Conservation (phyloP, 2,329 filamentous ascomycete genomes). For the Colletotrichum godetiae region DNA sequence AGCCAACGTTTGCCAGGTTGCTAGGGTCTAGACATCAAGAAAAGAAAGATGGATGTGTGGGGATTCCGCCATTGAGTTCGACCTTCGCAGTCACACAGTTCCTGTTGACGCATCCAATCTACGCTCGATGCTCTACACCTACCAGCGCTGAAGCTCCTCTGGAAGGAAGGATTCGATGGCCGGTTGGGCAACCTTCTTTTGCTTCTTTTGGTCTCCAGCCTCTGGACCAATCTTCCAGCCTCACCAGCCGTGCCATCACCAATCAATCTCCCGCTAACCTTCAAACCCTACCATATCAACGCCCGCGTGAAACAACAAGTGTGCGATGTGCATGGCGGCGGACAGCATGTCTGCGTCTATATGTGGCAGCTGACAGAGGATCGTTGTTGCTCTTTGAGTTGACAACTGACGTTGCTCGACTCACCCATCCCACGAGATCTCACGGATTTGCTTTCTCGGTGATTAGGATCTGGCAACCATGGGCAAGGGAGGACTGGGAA, state of each 20-base stretch:
- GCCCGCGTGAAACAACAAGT: slow-evolving; percentile 27
- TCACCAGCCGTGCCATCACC: slow-evolving; percentile 6
- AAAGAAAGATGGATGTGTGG: slow-evolving; percentile 22
- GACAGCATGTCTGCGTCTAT: neutral
- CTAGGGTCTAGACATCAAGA: slow-evolving; percentile 12
- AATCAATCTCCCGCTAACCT: neutral
- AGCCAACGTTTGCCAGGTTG: slow-evolving; percentile 1
- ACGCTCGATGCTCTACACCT: slow-evolving; percentile 27
- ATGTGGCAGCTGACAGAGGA: neutral
- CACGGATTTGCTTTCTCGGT: slow-evolving; percentile 6
- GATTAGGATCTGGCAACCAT: slow-evolving; percentile 4
- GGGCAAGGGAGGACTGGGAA: neutral
- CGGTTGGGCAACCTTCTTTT: slow-evolving; percentile 29
- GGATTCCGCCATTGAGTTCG: slow-evolving; percentile 24
- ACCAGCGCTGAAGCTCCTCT: slow-evolving; percentile 8
- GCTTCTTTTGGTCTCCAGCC: slow-evolving; percentile 32
- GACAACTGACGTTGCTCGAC: neutral
- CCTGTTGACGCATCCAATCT: slow-evolving; percentile 22
- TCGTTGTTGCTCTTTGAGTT: neutral
- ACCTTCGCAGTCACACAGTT: slow-evolving; percentile 11
- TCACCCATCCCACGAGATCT: slow-evolving; percentile 30
- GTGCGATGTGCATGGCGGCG: slow-evolving; percentile 9
- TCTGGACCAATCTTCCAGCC: slow-evolving; percentile 22
- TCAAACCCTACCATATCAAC: neutral
- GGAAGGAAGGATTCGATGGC: slow-evolving; percentile 16